Evolutionary conservation across 768 basidiomycete genomes (phyloP).

Genomic region (Kwoniella mangroviensis): DNA sequence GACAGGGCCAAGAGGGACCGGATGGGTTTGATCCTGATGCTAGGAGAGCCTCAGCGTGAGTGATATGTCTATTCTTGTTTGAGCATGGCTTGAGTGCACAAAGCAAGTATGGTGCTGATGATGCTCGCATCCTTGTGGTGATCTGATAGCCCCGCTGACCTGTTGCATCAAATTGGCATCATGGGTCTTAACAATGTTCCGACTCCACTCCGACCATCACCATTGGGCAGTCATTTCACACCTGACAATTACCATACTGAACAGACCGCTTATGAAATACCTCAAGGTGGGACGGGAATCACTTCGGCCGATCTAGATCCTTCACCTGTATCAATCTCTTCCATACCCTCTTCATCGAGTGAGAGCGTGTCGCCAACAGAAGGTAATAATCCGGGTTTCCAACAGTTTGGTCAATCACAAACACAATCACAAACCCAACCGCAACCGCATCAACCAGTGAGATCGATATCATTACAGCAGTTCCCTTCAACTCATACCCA

Average conservation of each 20-base stretch:
- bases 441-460: slow-evolving; percentile 11
- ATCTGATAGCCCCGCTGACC: slow-evolving; percentile 39
- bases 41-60: slow-evolving; percentile 55
- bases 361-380: slow-evolving; percentile 16
- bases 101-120: not conserved
- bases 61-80: not conserved
- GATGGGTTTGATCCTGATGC: slow-evolving; percentile 42
- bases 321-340: slow-evolving; percentile 16
- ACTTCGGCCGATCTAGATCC: slow-evolving; percentile 8
- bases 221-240: slow-evolving; percentile 23
- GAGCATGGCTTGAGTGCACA: not conserved
- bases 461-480: slow-evolving; percentile 11
- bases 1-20: slow-evolving; percentile 13
- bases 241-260: slow-evolving; percentile 8
- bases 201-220: slow-evolving; percentile 26
- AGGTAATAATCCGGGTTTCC: not conserved
- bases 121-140: not conserved
- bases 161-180: slow-evolving; percentile 40
- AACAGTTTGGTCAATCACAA: not conserved
- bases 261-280: not conserved
- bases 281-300: not conserved
- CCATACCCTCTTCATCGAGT: slow-evolving; percentile 12
- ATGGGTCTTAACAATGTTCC: slow-evolving; percentile 35
- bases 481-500: slow-evolving; percentile 5
- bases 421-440: not conserved